A percentile compares a stretch with the other conserved stretches of the same genome.
These are phyloP conservation scores for Hyaloscypha variabilis DNA, from an alignment of 495 filamentous ascomycete species.

Conservation along the genomic window DNA sequence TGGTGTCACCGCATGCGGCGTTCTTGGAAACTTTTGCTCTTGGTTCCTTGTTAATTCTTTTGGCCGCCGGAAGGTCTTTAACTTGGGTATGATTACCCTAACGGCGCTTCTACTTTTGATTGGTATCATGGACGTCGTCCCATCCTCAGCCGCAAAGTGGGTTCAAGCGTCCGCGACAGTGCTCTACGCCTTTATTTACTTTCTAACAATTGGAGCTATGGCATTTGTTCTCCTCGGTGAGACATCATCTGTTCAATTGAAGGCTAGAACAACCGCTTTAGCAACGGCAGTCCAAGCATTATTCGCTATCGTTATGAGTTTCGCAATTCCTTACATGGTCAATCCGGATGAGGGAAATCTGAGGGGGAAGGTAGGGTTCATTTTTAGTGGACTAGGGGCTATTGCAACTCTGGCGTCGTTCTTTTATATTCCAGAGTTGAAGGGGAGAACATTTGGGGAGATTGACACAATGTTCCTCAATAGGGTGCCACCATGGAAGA, in stretches of 20 bases:
- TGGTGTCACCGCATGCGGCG: constrained; percentile 33
- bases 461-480: constrained; percentile 48
- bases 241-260: constrained; percentile 35
- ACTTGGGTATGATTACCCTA: constrained; percentile 15
- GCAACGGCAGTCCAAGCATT: constrained; percentile 62
- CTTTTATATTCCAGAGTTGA: constrained; percentile 48
- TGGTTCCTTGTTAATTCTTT: constrained; percentile 18
- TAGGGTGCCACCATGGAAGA: constrained; percentile 40
- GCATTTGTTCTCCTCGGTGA: constrained; percentile 63
- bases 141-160: constrained; percentile 30
- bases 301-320: constrained; percentile 61
- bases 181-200: constrained; percentile 54
- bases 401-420: constrained; percentile 36
- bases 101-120: constrained; percentile 19
- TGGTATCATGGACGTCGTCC: constrained; percentile 27
- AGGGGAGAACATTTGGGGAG: constrained; percentile 59
- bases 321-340: constrained; percentile 68
- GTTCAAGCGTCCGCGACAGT: constrained; percentile 53
- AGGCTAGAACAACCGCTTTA: constrained; percentile 64
- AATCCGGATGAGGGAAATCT: constrained; percentile 66
- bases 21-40: constrained; percentile 42
- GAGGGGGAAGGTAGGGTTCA: constrained; percentile 68
- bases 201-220: constrained; percentile 61
- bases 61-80: constrained; percentile 23
- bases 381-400: constrained; percentile 60